These are phyloP conservation scores for Fusarium nelsonii DNA, from an alignment of 2,329 filamentous ascomycete species.

Conservation along the genomic window DNA sequence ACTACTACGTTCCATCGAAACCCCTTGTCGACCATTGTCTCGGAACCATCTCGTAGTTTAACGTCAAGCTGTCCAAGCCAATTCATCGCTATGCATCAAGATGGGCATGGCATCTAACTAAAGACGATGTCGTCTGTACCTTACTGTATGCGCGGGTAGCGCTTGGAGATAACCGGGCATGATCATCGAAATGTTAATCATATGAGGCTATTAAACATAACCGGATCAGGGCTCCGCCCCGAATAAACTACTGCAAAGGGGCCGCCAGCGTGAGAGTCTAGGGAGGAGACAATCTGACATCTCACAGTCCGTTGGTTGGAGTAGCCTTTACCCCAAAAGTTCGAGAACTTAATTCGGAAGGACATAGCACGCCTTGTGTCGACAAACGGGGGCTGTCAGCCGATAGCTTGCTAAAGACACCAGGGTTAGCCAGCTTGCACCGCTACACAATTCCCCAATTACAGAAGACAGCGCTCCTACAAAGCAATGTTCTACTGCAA, in stretches of 20 bases:
- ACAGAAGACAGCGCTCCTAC: not conserved
- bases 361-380: constrained; percentile 7
- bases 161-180: constrained; percentile 36
- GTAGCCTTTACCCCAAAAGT: constrained; percentile 17
- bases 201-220: constrained; percentile 19
- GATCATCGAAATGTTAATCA: constrained; percentile 11
- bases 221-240: constrained; percentile 16
- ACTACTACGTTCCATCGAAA: constrained; percentile 21
- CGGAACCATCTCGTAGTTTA: constrained; percentile 14
- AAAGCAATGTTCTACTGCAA: not conserved
- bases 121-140: not conserved
- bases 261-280: not conserved
- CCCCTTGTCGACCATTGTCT: constrained; percentile 15
- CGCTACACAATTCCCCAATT: not conserved
- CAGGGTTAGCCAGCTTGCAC: not conserved
- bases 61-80: constrained; percentile 1
- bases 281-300: not conserved
- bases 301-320: constrained; percentile 1
- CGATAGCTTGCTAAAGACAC: not conserved
- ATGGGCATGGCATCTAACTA: not conserved
- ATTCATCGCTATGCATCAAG: not conserved
- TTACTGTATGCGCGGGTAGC: not conserved
- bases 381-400: constrained; percentile 3
- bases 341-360: constrained; percentile 32
- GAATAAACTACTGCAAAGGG: constrained; percentile 25